Evolutionary conservation across 1,284 basidiomycete species (phyloP), one percentile per base, ranked within the genome.

Genomic region (Moesziomyces parantarcticus): DNA sequence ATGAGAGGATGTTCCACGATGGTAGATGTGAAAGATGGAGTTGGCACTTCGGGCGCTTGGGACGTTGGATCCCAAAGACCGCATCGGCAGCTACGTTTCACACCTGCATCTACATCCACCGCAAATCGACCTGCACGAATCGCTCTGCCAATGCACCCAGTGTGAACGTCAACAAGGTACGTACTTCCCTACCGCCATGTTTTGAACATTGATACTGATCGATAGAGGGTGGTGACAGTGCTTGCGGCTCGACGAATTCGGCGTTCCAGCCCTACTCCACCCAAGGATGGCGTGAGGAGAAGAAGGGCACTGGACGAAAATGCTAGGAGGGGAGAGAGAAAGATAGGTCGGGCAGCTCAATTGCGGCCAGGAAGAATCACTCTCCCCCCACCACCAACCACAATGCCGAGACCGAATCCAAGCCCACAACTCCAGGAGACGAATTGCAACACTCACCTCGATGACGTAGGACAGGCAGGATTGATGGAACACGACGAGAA

Each of bases 361-460:
- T 21, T 67, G n/a, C 36, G 42, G 18, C 58, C 58, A 11, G 64
- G 64, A 7, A 34, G 64, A 45, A 49, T 67, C 45, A 60, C 64
- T n/a, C 53, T 67, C 11, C 3, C 11, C 5, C 45, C 13, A n/a
- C 29, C 29, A 32, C 10, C 29, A 32, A 32, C 29, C 11, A 32
- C 29, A 11, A 32, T 32, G 29, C 29, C 29, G 29, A 32, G 29
- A n/a, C n/a, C 29, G 29, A 13, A 32, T 32, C 21, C 40, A 26
- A 43, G 26, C 20, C 26, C 21, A n/a, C 23, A 48, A 57, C 36
- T 66, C 29, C 29, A 13, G 10, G 29, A 32, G 29, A 32, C 36
- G 16, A 6, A 39, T 39, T 4, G 4, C 5, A 39, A n/a, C 1
- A n/a, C n/a, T n/a, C n/a, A n/a, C n/a, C n/a, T n/a, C n/a, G n/a